Conservation (phyloP, 768 basidiomycete genomes). For the Rubroboletus pulcherrimus region DNA sequence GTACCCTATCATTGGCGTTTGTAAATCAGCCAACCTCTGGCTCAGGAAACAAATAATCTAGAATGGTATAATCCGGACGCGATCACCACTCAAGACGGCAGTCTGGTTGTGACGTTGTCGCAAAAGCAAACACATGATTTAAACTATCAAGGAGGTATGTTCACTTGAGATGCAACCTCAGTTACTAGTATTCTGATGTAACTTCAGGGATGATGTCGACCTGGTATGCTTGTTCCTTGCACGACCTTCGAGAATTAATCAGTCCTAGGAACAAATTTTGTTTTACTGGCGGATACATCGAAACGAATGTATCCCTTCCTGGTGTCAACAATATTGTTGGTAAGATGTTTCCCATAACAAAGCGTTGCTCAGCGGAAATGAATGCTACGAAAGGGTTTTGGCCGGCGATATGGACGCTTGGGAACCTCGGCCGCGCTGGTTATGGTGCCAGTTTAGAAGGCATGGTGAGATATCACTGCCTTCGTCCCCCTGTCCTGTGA, state of each 20-base stretch:
- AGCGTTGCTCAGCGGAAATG: background rate
- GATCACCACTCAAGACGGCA: conserved; percentile 48
- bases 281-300: conserved; percentile 80
- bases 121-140: conserved; percentile 44
- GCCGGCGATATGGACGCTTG: conserved; percentile 59
- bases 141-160: conserved; percentile 41
- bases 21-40: conserved; percentile 27
- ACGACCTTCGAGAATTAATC: conserved; percentile 5
- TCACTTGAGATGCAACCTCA: conserved; percentile 10
- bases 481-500: background rate
- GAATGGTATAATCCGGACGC: conserved; percentile 58
- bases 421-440: conserved; percentile 60
- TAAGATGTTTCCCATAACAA: conserved; percentile 2
- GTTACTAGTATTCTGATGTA: conserved; percentile 27
- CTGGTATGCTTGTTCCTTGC: conserved; percentile 25
- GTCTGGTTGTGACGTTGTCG: conserved; percentile 48
- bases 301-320: conserved; percentile 59
- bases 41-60: conserved; percentile 43
- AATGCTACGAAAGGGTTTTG: conserved; percentile 37
- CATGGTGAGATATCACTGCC: conserved; percentile 31
- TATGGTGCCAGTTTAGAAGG: conserved; percentile 64
- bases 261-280: conserved; percentile 80
- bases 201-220: conserved; percentile 48
- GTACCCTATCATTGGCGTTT: conserved; percentile 22
- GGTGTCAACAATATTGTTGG: conserved; percentile 63